Base-by-base conservation (phyloP, 1,284 basidiomycete genomes). In the Rhodotorula sp. region DNA sequence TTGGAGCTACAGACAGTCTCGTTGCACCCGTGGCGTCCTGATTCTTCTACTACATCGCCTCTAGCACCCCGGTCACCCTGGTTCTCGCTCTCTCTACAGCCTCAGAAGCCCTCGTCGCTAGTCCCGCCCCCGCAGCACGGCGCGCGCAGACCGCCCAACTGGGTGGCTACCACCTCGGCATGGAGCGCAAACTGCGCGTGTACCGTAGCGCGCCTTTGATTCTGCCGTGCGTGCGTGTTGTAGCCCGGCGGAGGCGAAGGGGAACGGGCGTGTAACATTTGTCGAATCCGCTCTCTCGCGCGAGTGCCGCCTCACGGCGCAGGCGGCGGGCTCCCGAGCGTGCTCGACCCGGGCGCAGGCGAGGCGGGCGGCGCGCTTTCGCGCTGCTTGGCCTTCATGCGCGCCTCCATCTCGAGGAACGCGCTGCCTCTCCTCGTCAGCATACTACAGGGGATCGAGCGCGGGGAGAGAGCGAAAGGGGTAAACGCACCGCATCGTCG, bases 331-430 rank as follows among this genome's bases (percentile, higher is more conserved):
- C 50, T 51, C n/a, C n/a, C n/a, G 50, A 51, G 50, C 27, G 50
- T 29, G 2, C 15, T 29, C n/a, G 50, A 51, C 13, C 50, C 50
- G 12, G 50, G 50, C 37, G 27, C 39, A 22, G 36, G 57, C 39
- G 57, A 29, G 12, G n/a, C 19, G 17, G 41, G 10, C 19, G 50
- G n/a, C 27, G 37, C 25, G 36, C 62, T 48, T 34, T 61, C 22
- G 46, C 48, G 46, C 60, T 59, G 66, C 59, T 69, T 73, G 54
- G 56, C 58, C 59, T 76, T 76, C 41, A 76, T 63, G 58, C 68
- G 64, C 22, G 64, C 70, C 44, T 76, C 74, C 74, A 76, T 76
- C 66, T 76, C 74, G 53, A 76, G 60, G 53, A 76, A 76, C 4
- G 74, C 72, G 32, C 71, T 71, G 53, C 53, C 8, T 32, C 15